Evolutionary conservation across 768 basidiomycete genomes (phyloP), one percentile per base, ranked within the genome.

Genomic region (Macrocybe gigantea): DNA sequence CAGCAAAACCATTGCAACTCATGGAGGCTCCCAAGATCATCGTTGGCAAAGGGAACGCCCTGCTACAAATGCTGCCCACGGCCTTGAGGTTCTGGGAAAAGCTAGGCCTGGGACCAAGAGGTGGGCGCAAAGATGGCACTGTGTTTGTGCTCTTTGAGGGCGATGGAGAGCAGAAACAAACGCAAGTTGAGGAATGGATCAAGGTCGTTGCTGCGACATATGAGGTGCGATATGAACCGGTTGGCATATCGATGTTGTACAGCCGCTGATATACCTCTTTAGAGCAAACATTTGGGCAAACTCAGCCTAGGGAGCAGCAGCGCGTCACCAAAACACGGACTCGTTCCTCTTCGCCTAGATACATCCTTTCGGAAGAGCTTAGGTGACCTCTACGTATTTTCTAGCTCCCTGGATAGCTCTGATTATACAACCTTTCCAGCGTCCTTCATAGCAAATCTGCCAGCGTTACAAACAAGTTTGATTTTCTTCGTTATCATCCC

Each of bases 41-140:
- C 0, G 72, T 88, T 30, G 82, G 78, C 2, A 88, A 88, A 57
- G 77, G 78, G 2, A 82, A 83, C 34, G 73, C 79, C 3, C 63
- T 89, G 29, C 69, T 93, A n/a, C 80, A 89, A 37, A 62, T 88
- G 12, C 62, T 79, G 10, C 83, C 88, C 1, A 64, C 87, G 4
- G 84, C 88, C 0, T 59, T 93, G 15, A 74, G 83, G 2, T 93
- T 92, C 61, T 93, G 91, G 90, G 84, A 88, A 55, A 93, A 90
- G 60, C 72, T 92, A 9, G 88, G 87, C 0, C 60, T 93, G 38
- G 71, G 73, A 11, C 91, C 91, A 0, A 73, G 76, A 41, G 75
- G 75, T 33, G 91, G 92, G 6, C 69, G 66, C 49, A 92, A 93
- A 64, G 73, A 92, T 54, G 71, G 87, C 4, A 74, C 71, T 1